Evolutionary conservation across 192 early-diverging fungal genomes (phyloP).

Genomic region (Physocladia obscura): DNA sequence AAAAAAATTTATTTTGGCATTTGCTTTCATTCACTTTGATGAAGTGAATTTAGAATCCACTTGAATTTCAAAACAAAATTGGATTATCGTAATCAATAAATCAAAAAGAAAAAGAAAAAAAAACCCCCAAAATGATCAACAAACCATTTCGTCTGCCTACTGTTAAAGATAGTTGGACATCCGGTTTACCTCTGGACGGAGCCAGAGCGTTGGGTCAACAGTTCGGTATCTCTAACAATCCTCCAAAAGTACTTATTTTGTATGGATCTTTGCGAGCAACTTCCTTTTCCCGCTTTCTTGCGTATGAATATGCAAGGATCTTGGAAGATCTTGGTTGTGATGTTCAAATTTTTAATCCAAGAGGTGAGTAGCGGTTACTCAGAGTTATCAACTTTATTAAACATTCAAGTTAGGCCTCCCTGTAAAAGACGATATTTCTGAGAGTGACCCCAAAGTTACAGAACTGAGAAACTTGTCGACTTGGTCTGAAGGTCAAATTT

Average conservation of each 20-base stretch:
- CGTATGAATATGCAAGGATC: conserved; percentile 51
- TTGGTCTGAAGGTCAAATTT: conserved; percentile 57
- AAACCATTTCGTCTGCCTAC: background rate
- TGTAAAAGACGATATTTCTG: conserved; percentile 49
- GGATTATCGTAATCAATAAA: too few relatives aligned
- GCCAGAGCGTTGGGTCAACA: background rate
- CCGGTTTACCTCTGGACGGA: background rate
- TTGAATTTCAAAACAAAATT: too few relatives aligned
- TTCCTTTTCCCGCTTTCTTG: conserved; percentile 53
- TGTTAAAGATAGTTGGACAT: background rate
- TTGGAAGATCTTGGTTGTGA: conserved; percentile 52
- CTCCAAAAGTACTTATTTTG: conserved; percentile 41
- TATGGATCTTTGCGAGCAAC: conserved; percentile 49
- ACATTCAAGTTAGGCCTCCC: conserved; percentile 38
- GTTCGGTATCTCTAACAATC: background rate
- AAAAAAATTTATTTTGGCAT: too few relatives aligned
- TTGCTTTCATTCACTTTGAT: too few relatives aligned
- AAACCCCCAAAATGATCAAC: background rate
- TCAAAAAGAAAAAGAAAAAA: too few relatives aligned
- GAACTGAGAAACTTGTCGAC: conserved; percentile 48
- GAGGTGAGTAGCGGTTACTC: background rate
- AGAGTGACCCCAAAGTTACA: conserved; percentile 49
- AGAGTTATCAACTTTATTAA: background rate
- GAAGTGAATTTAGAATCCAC: too few relatives aligned
- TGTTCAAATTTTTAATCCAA: conserved; percentile 50